phyloP scores from a whole-genome alignment of 495 filamentous ascomycete species.

The Evansstolkia leycettana region DNA sequence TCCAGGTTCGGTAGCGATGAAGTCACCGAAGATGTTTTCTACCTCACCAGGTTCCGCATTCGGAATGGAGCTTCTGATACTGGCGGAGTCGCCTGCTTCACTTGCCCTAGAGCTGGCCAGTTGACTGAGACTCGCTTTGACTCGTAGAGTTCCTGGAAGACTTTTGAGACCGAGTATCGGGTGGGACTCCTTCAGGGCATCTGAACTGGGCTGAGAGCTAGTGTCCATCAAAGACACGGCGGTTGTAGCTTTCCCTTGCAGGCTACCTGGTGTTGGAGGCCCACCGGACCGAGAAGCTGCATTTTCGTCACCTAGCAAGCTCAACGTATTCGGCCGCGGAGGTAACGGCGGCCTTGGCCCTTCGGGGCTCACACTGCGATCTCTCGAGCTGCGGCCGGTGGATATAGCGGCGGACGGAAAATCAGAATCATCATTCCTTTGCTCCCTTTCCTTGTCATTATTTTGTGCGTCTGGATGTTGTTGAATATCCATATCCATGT shows the following conservation, averaged over 20 bases:
- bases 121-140: slow-evolving; percentile 32
- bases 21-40: slow-evolving; percentile 71
- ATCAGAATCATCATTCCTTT: no score
- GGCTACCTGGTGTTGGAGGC: slow-evolving; percentile 19
- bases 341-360: slow-evolving; percentile 52
- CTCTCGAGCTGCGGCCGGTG: slow-evolving; percentile 1
- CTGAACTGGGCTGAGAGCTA: slow-evolving; percentile 56
- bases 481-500: background rate
- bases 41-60: slow-evolving; percentile 63
- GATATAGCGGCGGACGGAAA: no score
- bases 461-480: background rate
- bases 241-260: slow-evolving; percentile 70
- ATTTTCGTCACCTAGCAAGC: slow-evolving; percentile 27
- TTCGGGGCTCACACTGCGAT: slow-evolving; percentile 20
- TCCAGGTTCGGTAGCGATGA: slow-evolving; percentile 22
- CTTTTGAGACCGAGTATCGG: slow-evolving; percentile 32
- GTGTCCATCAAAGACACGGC: slow-evolving; percentile 71
- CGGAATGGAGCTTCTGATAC: slow-evolving; percentile 70
- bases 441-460: background rate
- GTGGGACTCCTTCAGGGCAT: slow-evolving; percentile 49
- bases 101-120: slow-evolving; percentile 37
- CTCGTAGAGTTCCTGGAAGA: slow-evolving; percentile 21
- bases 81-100: slow-evolving; percentile 68
- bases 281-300: slow-evolving; percentile 8
- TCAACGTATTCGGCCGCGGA: slow-evolving; percentile 45